phyloP scores from a whole-genome alignment of 202 grass and related monocot species.

The Setaria italica region DNA sequence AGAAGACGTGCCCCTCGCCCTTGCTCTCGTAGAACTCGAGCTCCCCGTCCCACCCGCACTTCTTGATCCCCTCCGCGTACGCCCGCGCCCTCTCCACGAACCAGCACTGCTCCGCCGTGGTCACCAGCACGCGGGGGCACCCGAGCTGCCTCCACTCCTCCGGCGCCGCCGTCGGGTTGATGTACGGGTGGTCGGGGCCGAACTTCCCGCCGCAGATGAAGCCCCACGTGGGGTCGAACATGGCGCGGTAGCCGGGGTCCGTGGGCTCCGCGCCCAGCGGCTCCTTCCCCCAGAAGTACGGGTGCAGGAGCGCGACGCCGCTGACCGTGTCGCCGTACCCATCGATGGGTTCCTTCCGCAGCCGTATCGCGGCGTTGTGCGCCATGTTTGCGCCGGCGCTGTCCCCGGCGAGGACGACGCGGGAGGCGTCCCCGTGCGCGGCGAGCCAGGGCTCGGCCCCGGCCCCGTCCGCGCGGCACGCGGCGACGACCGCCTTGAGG shows the following conservation, averaged over 20 bases:
- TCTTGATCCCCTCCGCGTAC: slow-evolving; percentile 65
- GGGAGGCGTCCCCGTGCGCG: slow-evolving; percentile 55
- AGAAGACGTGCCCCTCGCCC: slow-evolving; percentile 73
- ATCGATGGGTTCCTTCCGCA: slow-evolving; percentile 43
- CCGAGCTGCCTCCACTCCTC: slow-evolving; percentile 61
- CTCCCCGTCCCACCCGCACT: slow-evolving; percentile 69
- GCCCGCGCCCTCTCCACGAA: slow-evolving; percentile 72
- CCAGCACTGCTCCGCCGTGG: slow-evolving; percentile 69
- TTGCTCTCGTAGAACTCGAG: slow-evolving; percentile 66
- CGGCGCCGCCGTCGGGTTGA: slow-evolving; percentile 57
- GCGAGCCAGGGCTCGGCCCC: slow-evolving; percentile 57
- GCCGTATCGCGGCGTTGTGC: slow-evolving; percentile 59
- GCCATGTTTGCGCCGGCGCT: slow-evolving; percentile 81
- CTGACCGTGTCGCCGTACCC: slow-evolving; percentile 45
- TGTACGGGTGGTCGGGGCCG: slow-evolving; percentile 58
- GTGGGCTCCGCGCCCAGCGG: slow-evolving; percentile 51
- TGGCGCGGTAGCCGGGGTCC: slow-evolving; percentile 37
- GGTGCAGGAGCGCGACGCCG: slow-evolving; percentile 67
- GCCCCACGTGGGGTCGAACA: slow-evolving; percentile 65
- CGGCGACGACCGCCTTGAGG: slow-evolving; percentile 51
- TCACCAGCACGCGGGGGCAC: slow-evolving; percentile 67
- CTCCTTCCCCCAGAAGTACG: slow-evolving; percentile 85
- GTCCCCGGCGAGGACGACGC: slow-evolving; percentile 62
- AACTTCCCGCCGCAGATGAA: slow-evolving; percentile 57
- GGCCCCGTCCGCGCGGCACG: slow-evolving; percentile 40